Evolutionary conservation across 1,284 basidiomycete genomes (phyloP), one percentile per base, ranked within the genome.

Genomic region (Malassezia restricta): DNA sequence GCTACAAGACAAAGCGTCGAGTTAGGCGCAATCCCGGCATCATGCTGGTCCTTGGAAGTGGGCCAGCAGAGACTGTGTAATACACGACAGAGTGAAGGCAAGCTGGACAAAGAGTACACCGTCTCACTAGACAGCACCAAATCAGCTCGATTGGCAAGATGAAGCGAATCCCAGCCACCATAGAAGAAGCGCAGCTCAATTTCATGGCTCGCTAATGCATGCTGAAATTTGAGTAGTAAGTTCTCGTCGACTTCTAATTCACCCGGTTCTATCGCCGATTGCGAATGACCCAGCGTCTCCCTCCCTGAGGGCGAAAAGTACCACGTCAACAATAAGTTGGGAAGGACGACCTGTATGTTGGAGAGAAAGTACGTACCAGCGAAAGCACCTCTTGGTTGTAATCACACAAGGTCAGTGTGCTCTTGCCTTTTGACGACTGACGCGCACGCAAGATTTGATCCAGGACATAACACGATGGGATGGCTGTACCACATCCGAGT

Each of bases 401-500:
- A 74, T 98, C 92, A 77, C 95, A 90, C 3, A 96, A 75, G 63
- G 89, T 84, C n/a, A 95, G 66, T 4, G 79, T 75, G 0, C 82
- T 83, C 15, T 12, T 3, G 24, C 27, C 24, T 12, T 8, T 5
- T 8, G 47, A 17, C 20, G 12, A 15, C 43, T 92, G 80, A 5
- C 91, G 66, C 30, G 78, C 74, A 8, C 78, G 77, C 9, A 40
- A 40, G 3, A 40, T 15, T 8, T 3, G 17, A 24, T 39, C 24
- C 0, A 94, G 76, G 43, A 91, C 74, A 62, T 82, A 87, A 6
- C 87, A 75, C 0, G 84, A 82, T 0, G 92, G 91, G 0, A 94
- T 73, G 0, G 85, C 86, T 0, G 92, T 95, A 6, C 92, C 92
- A 68, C 92, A 96, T 0, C 92, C 92, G 45, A 95, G 74, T 86